Evolutionary conservation across 192 early-diverging fungal species (phyloP).

Genomic region (Pilobolus umbonatus): DNA sequence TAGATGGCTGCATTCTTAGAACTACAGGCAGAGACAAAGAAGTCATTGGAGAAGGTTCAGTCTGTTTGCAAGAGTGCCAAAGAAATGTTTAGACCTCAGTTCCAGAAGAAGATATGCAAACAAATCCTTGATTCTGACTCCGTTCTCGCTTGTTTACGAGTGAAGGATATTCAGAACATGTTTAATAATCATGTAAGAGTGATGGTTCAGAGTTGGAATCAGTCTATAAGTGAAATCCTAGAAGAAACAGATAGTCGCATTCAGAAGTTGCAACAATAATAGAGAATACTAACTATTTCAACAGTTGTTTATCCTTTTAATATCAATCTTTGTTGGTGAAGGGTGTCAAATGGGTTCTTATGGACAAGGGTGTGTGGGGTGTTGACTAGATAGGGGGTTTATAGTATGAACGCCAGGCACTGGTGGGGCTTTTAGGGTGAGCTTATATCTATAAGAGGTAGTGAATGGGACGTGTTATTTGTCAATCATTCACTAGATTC

Average conservation of each 20-base stretch:
- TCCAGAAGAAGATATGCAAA: slow-evolving; percentile 24
- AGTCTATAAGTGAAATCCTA: slow-evolving; percentile 6
- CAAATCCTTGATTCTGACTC: background rate
- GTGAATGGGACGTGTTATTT: no score
- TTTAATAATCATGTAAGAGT: slow-evolving; percentile 16
- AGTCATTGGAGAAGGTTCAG: slow-evolving; percentile 15
- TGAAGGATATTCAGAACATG: slow-evolving; percentile 8
- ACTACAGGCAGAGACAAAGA: slow-evolving; percentile 14
- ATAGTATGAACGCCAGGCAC: no score
- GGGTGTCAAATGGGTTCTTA: no score
- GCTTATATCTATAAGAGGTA: no score
- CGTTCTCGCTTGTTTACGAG: slow-evolving; percentile 1
- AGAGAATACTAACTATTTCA: no score
- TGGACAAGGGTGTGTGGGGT: no score
- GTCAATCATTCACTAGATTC: no score
- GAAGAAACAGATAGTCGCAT: slow-evolving; percentile 28
- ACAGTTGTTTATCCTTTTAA: no score
- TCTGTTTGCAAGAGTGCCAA: slow-evolving; percentile 9
- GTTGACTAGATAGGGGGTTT: no score
- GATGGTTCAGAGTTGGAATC: slow-evolving; percentile 19
- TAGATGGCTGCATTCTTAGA: slow-evolving; percentile 4
- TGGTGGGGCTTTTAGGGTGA: no score
- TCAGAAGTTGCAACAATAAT: slow-evolving; percentile 21
- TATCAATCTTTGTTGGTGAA: no score
- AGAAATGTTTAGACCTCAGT: slow-evolving; percentile 18